Evolutionary conservation across 2,329 filamentous ascomycete species (phyloP).

Genomic region (Chaetomium olivaceum): DNA sequence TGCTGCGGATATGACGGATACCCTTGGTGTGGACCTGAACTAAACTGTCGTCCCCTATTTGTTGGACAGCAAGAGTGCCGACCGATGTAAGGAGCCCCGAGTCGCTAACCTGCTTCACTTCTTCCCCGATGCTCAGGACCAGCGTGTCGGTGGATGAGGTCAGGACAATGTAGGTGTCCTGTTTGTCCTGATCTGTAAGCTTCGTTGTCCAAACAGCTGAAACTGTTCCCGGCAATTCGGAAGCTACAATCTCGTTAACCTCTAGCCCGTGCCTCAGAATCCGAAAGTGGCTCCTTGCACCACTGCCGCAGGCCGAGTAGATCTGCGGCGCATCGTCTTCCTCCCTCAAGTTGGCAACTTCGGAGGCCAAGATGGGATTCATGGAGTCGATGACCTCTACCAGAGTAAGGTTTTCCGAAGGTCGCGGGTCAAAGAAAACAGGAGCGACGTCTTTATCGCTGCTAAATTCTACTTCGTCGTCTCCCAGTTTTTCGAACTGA

Average conservation of each 20-base stretch:
- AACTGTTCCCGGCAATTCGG: constrained; percentile 83
- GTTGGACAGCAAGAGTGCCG: constrained; percentile 90
- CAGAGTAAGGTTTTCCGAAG: constrained; percentile 76
- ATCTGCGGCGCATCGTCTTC: constrained; percentile 96
- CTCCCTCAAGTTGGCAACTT: constrained; percentile 78
- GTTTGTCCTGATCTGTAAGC: constrained; percentile 75
- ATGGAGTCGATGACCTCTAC: constrained; percentile 84
- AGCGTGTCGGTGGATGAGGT: constrained; percentile 88
- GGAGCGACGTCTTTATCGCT: constrained; percentile 77
- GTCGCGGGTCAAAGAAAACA: constrained; percentile 80
- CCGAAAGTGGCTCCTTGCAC: constrained; percentile 85
- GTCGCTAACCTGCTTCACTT: constrained; percentile 91
- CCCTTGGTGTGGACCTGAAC: constrained; percentile 94
- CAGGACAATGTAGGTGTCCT: constrained; percentile 92
- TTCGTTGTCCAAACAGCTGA: constrained; percentile 96
- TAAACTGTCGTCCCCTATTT: constrained; percentile 88
- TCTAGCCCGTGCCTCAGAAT: constrained; percentile 90
- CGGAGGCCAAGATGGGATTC: constrained; percentile 88
- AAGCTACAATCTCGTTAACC: constrained; percentile 94
- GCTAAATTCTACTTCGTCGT: constrained; percentile 84
- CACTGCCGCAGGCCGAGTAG: constrained; percentile 86
- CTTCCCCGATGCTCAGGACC: constrained; percentile 92
- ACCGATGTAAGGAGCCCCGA: constrained; percentile 81
- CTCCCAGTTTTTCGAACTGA: constrained; percentile 94
- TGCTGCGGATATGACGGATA: constrained; percentile 77